Conservation (phyloP, 371 early-diverging fungal species). For the Mortierella sp. region DNA sequence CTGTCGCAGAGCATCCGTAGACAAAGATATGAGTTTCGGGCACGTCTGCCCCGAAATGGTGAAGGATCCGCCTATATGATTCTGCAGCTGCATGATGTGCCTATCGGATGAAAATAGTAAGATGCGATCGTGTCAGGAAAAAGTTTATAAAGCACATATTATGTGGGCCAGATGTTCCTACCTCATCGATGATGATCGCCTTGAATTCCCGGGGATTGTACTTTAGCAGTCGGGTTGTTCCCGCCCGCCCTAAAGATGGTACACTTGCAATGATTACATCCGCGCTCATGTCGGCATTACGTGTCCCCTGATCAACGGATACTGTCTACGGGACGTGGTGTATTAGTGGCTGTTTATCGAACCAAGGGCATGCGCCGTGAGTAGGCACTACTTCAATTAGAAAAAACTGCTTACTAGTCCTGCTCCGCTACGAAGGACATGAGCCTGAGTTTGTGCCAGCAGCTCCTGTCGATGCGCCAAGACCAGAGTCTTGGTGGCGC, state of each 20-base stretch:
- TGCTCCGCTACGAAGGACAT: constrained; percentile 69
- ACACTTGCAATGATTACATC: constrained; percentile 87
- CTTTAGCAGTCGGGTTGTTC: constrained; percentile 62
- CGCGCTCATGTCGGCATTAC: constrained; percentile 63
- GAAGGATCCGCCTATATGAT: constrained; percentile 77
- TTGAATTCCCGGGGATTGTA: constrained; percentile 86
- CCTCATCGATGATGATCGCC: constrained; percentile 90
- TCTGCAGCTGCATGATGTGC: constrained; percentile 93
- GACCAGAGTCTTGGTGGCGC: constrained; percentile 81
- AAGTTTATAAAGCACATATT: no score
- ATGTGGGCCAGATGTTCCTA: constrained; percentile 19
- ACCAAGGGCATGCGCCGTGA: no score
- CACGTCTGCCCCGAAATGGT: constrained; percentile 71
- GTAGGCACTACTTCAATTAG: background rate
- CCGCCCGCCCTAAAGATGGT: constrained; percentile 72
- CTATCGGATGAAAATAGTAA: constrained; percentile 27
- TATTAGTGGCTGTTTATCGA: background rate
- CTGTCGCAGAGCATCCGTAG: constrained; percentile 96
- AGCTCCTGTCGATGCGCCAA: constrained; percentile 92
- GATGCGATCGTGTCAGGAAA: background rate
- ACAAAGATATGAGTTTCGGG: constrained; percentile 68
- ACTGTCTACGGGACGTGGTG: constrained; percentile 57
- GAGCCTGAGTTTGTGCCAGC: constrained; percentile 80
- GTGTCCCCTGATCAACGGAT: constrained; percentile 73
- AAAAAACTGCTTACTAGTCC: constrained; percentile 57